phyloP scores from a whole-genome alignment of 192 early-diverging fungal species.

The Linnemannia exigua region DNA sequence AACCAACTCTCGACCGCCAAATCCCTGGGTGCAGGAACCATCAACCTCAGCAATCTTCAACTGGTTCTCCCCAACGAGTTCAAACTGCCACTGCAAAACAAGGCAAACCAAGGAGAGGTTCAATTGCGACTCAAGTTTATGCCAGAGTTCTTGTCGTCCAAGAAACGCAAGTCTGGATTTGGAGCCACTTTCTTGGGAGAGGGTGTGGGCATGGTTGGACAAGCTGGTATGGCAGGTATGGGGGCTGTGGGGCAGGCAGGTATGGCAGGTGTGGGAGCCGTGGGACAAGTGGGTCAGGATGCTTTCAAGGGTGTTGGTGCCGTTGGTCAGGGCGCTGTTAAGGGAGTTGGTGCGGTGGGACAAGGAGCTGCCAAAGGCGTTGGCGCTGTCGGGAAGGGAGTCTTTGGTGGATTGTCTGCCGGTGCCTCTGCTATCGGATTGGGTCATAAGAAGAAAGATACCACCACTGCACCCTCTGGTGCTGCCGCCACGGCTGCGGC shows the following conservation, averaged over 20 bases:
- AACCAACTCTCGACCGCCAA: conserved; percentile 76
- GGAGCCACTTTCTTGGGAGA: conserved; percentile 72
- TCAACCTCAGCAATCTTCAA: conserved; percentile 70
- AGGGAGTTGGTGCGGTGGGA: conserved; percentile 55
- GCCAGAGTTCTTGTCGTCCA: conserved; percentile 52
- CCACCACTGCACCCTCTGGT: conserved; percentile 42
- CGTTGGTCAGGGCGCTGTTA: conserved; percentile 41
- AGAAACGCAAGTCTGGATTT: conserved; percentile 50
- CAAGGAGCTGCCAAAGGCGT: conserved; percentile 31
- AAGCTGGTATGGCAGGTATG: conserved; percentile 35
- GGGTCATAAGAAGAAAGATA: conserved; percentile 27
- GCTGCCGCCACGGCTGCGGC: conserved; percentile 33
- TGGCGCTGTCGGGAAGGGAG: conserved; percentile 41
- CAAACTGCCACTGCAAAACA: conserved; percentile 58
- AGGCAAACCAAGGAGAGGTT: conserved; percentile 56
- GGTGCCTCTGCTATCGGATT: conserved; percentile 33
- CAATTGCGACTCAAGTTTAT: conserved; percentile 72
- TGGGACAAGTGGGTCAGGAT: conserved; percentile 46
- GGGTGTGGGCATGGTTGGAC: conserved; percentile 66
- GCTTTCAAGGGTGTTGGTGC: conserved; percentile 20
- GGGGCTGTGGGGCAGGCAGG: not conserved
- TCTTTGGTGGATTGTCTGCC: conserved; percentile 26
- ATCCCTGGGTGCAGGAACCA: conserved; percentile 65
- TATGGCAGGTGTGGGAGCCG: conserved; percentile 29
- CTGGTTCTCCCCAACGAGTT: conserved; percentile 61